phyloP scores from a whole-genome alignment of 1,139 yeast species.

The Pichia sp. region DNA sequence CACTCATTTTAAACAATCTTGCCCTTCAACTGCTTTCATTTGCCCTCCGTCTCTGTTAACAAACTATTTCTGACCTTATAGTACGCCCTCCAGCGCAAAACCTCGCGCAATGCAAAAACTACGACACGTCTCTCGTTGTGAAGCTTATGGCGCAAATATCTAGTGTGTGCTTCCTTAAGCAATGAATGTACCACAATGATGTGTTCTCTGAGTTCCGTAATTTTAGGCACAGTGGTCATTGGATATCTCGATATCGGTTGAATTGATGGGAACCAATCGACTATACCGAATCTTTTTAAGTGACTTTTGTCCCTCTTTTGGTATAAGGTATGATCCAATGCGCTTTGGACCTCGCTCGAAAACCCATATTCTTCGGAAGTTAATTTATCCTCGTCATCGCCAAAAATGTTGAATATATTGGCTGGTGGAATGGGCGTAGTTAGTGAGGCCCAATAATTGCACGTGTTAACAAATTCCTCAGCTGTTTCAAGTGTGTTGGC shows the following conservation, averaged over 20 bases:
- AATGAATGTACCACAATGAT: not conserved
- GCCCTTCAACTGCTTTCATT: not conserved
- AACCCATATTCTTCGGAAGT: constrained; percentile 4
- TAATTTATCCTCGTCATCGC: not conserved
- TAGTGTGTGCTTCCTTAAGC: not conserved
- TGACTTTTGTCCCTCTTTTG: not conserved
- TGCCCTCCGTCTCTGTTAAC: not conserved
- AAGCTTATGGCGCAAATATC: not conserved
- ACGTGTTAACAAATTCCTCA: constrained; percentile 60
- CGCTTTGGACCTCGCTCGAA: not conserved
- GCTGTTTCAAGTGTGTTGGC: constrained; percentile 69
- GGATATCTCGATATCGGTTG: not conserved
- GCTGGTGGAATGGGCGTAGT: constrained; percentile 2
- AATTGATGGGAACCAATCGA: not conserved
- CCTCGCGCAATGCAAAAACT: not conserved
- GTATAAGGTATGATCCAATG: not conserved
- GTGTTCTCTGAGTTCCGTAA: not conserved
- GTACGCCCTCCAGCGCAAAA: not conserved
- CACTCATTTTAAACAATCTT: constrained; percentile 30
- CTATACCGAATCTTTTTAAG: not conserved
- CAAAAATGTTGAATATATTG: not conserved
- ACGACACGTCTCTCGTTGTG: not conserved
- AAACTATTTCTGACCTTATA: too few relatives aligned
- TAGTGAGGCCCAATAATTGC: constrained; percentile 66
- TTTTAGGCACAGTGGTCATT: not conserved